phyloP scores from a whole-genome alignment of 2,329 filamentous ascomycete genomes.

The Lachnellula subtilissima region DNA sequence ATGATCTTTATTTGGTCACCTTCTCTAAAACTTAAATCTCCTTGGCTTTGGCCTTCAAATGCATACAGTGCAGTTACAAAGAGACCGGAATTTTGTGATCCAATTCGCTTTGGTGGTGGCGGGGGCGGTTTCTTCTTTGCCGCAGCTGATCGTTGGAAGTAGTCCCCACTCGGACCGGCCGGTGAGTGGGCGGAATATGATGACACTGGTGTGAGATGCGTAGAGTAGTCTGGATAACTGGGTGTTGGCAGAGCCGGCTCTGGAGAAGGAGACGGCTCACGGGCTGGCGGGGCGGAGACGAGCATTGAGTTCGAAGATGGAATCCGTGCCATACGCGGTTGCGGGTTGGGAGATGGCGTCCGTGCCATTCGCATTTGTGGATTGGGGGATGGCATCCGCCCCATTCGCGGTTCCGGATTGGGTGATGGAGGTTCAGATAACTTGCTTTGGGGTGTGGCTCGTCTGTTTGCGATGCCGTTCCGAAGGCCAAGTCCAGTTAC shows the following conservation, averaged over 20 bases:
- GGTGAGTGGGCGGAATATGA: conserved; percentile 26
- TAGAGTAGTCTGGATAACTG: conserved; percentile 23
- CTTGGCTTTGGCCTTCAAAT: conserved; percentile 63
- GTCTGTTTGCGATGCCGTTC: conserved; percentile 39
- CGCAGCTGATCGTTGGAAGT: conserved; percentile 33
- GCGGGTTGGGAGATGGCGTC: conserved; percentile 21
- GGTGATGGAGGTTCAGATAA: conserved; percentile 18
- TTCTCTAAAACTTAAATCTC: conserved; percentile 70
- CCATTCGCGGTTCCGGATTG: conserved; percentile 19
- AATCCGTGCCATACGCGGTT: conserved; percentile 21
- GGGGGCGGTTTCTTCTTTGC: conserved; percentile 73
- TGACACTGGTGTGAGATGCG: conserved; percentile 23
- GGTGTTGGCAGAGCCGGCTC: conserved; percentile 12
- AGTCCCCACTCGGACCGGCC: conserved; percentile 25
- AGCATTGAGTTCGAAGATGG: conserved; percentile 18
- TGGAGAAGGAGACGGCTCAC: conserved; percentile 20
- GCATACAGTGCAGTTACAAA: conserved; percentile 66
- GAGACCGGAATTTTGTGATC: conserved; percentile 39
- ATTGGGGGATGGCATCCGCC: conserved; percentile 22
- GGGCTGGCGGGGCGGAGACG: conserved; percentile 12
- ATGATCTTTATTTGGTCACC: conserved; percentile 73
- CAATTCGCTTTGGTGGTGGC: conserved; percentile 55
- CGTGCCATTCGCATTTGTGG: conserved; percentile 20
- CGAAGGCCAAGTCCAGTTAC: conserved; percentile 28
- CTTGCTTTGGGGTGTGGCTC: conserved; percentile 37